These are phyloP conservation scores for Candida montana DNA, from an alignment of 805 yeast species.

Conservation along the genomic window DNA sequence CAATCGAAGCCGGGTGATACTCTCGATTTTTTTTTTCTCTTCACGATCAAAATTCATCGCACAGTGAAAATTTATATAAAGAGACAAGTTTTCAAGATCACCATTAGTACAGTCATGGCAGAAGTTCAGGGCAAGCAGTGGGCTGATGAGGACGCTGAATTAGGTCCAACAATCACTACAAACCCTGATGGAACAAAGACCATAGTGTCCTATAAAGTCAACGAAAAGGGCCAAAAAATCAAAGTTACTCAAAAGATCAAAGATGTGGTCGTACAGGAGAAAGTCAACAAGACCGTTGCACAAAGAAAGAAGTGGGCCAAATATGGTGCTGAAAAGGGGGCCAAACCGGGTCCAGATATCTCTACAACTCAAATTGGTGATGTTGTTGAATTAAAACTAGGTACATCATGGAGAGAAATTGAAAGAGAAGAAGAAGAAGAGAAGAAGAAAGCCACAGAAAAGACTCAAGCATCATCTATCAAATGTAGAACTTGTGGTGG, in stretches of 20 bases:
- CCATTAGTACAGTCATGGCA: too few relatives aligned
- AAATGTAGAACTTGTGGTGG: slow-evolving; percentile 92
- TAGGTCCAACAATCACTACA: slow-evolving; percentile 65
- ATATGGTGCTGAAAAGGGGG: slow-evolving; percentile 74
- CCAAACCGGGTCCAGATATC: slow-evolving; percentile 81
- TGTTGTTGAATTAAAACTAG: slow-evolving; percentile 67
- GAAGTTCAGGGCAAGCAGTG: slow-evolving; percentile 17
- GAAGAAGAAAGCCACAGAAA: slow-evolving; percentile 41
- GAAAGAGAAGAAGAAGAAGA: slow-evolving; percentile 58
- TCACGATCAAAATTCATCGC: too few relatives aligned
- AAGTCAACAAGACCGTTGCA: slow-evolving; percentile 83
- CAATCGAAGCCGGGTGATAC: too few relatives aligned
- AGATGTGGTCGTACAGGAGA: slow-evolving; percentile 71
- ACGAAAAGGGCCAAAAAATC: slow-evolving; percentile 76
- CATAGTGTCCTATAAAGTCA: slow-evolving; percentile 67
- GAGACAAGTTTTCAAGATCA: too few relatives aligned
- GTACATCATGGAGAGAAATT: slow-evolving; percentile 70
- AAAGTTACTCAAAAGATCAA: slow-evolving; percentile 82
- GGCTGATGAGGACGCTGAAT: slow-evolving; percentile 52
- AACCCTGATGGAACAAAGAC: slow-evolving; percentile 90
- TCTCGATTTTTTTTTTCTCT: too few relatives aligned
- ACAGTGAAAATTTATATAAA: neutral
- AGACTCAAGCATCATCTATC: slow-evolving; percentile 42
- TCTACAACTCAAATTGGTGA: slow-evolving; percentile 88
- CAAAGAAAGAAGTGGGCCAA: slow-evolving; percentile 81